Base-by-base conservation (phyloP, 2,329 filamentous ascomycete genomes). In the Myriosclerotinia duriaeana region DNA sequence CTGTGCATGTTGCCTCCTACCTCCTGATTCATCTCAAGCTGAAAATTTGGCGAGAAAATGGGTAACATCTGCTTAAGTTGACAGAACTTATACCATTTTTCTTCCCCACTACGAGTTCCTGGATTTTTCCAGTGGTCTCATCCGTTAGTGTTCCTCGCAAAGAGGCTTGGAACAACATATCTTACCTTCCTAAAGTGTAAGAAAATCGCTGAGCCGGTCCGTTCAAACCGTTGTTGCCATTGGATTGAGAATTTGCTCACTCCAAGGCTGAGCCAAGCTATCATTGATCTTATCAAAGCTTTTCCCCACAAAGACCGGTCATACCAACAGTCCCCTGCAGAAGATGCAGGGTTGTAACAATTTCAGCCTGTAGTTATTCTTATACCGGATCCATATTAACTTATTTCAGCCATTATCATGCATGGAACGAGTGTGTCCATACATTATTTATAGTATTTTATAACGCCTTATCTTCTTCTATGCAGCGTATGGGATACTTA, bases 351-450 rank as follows among this genome's bases (percentile, higher is more conserved):
- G 38, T 66, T 63, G n/a, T 54, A 40, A 36, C 34, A 40, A 55
- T 42, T 66, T 63, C 60, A 65, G 58, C 63, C 66, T 60, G 55
- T 65, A 59, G 66, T 14, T 36, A 46, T 48, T 69, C 67, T 67
- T 65, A 66, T 60, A 56, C 66, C 48, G 22, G 38, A 62, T 60
- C 30, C 46, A 65, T 53, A 46, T 61, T 46, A 53, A 65, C 53
- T 64, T 46, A 56, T 72, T 74, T 73, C 72, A 75, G 73, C 73
- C 73, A 71, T 69, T 66, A 59, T 60, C 53, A 65, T 53, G 60
- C 64, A 50, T 52, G 65, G 62, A 70, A 62, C 66, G 36, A 40
- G 38, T 66, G 55, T 61, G 46, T 66, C 66, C 66, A 58, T 69
- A 64, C 61, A 68, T 56, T 62, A 69, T 59, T 68, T 63, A 58